Conservation (phyloP, 257 asterid species). For the Solanum infundibuliforme region DNA sequence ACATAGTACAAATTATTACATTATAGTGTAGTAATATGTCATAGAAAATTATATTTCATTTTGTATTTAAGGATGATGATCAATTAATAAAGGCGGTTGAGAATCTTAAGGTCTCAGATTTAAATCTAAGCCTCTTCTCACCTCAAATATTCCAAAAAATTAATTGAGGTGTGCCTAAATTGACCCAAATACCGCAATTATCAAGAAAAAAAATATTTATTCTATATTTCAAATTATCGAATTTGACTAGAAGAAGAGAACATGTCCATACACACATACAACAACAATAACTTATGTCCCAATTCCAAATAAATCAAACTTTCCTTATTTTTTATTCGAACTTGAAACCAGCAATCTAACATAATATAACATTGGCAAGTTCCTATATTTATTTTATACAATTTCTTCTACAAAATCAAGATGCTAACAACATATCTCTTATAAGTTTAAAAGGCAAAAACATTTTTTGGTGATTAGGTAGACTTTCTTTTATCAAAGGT, state of each 20-base stretch:
- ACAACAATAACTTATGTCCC: not conserved
- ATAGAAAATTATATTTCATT: too few relatives aligned
- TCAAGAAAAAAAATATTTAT: not conserved
- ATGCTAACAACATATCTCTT: not conserved
- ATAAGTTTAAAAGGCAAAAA: not conserved
- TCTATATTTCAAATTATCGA: not conserved
- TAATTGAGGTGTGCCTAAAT: not conserved
- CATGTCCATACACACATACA: not conserved
- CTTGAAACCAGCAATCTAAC: not conserved
- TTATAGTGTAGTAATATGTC: not conserved
- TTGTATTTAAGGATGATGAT: not conserved
- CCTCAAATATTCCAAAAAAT: not conserved
- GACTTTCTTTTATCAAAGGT: not conserved
- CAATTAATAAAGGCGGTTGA: not conserved
- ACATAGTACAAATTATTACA: not conserved
- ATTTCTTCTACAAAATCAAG: not conserved
- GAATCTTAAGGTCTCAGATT: not conserved
- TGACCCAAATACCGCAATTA: not conserved
- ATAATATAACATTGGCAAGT: not conserved
- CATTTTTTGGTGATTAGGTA: not conserved
- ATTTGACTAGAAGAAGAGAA: not conserved
- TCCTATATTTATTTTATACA: not conserved
- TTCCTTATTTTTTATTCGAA: accelerated
- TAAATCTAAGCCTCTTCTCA: not conserved
- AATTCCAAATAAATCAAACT: not conserved